Evolutionary conservation across 2,329 filamentous ascomycete species (phyloP), one percentile per base, ranked within the genome.

Genomic region (Metarhizium rileyi): DNA sequence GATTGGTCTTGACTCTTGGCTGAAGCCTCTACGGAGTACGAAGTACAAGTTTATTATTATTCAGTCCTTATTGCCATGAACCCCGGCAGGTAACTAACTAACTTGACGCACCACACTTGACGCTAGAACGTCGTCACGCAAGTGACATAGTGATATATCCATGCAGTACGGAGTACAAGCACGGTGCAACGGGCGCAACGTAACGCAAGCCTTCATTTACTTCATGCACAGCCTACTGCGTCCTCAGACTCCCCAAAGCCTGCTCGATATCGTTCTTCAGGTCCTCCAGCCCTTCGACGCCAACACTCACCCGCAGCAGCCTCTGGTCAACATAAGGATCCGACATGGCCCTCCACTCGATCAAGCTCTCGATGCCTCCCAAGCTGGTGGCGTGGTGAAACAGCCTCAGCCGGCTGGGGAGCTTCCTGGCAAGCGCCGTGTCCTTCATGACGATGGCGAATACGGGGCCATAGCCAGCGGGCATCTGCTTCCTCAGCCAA

Each of bases 301-400:
- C 93, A 30, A 96, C 70, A 65, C 90, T 96, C 27, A 98, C 70
- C 47, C 93, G 73, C 66, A 96, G 61, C 64, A 97, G 66, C 51
- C 79, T 74, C 61, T 74, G 78, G 62, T 94, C 87, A 36, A 94
- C 83, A 1, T 65, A 73, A 3, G 68, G 60, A 72, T 98, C 93
- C 52, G 83, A 84, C 88, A 98, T 93, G 44, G 86, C 80, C 52
- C 93, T 77, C 93, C 93, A 98, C 76, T 98, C 93, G 58, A 98
- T 90, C 71, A 97, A 69, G 61, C 88, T 93, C 77, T 97, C 93
- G 9, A 97, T 89, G 4, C 93, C 91, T 2, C 93, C 93, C 26
- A 97, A 69, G 65, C 87, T 94, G 2, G 93, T 98, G 5, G 93
- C 93, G 67, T 98, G 93, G 59, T 95, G 88, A 72, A 97, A 97